Evolutionary conservation across 306 rosid genomes (phyloP), one percentile per base, ranked within the genome.

Genomic region (Vachellia collinsii): DNA sequence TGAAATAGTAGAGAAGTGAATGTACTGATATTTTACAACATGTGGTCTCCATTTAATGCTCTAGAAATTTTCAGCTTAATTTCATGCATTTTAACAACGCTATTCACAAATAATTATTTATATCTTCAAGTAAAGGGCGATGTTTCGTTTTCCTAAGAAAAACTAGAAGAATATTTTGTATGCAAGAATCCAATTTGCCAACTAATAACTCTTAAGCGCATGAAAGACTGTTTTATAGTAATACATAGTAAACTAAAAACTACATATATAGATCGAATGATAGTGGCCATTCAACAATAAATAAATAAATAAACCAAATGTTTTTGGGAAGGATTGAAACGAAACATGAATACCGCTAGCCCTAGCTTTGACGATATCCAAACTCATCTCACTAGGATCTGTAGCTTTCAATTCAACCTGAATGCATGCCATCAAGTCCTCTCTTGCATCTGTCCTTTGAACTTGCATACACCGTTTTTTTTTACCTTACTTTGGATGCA

Each of bases 401-500:
- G n/a, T n/a, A n/a, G n/a, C n/a, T n/a, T n/a, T n/a, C n/a, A n/a
- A n/a, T n/a, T n/a, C n/a, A n/a, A n/a, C n/a, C n/a, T n/a, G n/a
- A n/a, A n/a, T n/a, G n/a, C n/a, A n/a, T n/a, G n/a, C n/a, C n/a
- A n/a, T n/a, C n/a, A n/a, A n/a, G n/a, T n/a, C n/a, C n/a, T n/a
- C n/a, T n/a, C n/a, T n/a, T n/a, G n/a, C n/a, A n/a, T n/a, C n/a
- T n/a, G n/a, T n/a, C n/a, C n/a, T n/a, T n/a, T n/a, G n/a, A n/a
- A n/a, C n/a, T n/a, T n/a, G n/a, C n/a, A n/a, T n/a, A n/a, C n/a
- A n/a, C n/a, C n/a, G n/a, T n/a, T n/a, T 87, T 92, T n/a, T n/a
- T 92, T 44, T 76, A 84, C 80, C 94, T 88, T 85, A 92, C 91
- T 51, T 17, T 87, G 3, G 94, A 84, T 72, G 77, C 80, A 36